A percentile compares a stretch with the other conserved stretches of the same genome.
These are phyloP conservation scores for Candolleomyces efflorescens DNA, from an alignment of 768 basidiomycete genomes.

Conservation along the genomic window DNA sequence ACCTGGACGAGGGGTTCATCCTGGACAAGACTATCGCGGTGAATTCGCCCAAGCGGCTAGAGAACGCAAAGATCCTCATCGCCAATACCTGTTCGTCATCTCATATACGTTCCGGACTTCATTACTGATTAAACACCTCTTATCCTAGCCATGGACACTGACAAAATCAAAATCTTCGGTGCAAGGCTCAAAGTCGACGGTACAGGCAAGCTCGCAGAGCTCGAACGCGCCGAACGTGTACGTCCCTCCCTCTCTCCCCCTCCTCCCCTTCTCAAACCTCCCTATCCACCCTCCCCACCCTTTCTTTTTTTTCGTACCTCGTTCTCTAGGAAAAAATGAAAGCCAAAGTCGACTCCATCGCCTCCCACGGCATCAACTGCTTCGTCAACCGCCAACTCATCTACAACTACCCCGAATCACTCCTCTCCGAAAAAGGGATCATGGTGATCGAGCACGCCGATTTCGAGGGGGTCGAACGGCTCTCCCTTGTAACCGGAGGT, in stretches of 20 bases:
- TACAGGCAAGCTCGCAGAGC: constrained; percentile 95
- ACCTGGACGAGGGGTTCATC: constrained; percentile 98
- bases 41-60: constrained; percentile 91
- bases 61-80: constrained; percentile 94
- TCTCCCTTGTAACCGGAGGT: constrained; percentile 95
- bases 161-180: constrained; percentile 99
- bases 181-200: constrained; percentile 94
- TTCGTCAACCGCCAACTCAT: constrained; percentile 98
- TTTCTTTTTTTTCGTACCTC: no score
- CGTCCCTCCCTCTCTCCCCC: no score
- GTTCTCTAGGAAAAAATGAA: constrained; percentile 91
- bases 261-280: no score
- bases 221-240: constrained; percentile 86
- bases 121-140: not conserved
- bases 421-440: constrained; percentile 93
- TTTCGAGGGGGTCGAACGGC: constrained; percentile 95
- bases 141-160: constrained; percentile 92
- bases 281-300: no score
- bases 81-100: constrained; percentile 87
- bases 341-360: constrained; percentile 92
- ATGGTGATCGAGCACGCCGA: constrained; percentile 98
- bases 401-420: constrained; percentile 98
- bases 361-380: constrained; percentile 90
- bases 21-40: constrained; percentile 93
- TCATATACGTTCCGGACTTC: not conserved